Evolutionary conservation across 352 stramenopile genomes (phyloP), one percentile per base, ranked within the genome.

Genomic region (Phytopythium delawarense): DNA sequence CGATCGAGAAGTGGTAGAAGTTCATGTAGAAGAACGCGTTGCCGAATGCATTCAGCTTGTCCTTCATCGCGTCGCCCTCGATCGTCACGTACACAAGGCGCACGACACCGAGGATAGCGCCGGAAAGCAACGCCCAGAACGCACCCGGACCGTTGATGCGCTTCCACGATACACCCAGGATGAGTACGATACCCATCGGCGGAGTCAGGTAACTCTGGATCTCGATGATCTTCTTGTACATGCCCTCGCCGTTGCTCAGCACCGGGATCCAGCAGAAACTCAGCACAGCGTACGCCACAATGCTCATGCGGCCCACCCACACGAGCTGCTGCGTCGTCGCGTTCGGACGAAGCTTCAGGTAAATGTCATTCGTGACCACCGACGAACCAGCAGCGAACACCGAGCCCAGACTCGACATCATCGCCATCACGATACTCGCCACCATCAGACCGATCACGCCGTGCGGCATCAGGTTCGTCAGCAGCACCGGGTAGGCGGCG

Each of bases 1-100:
- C 48, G 65, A 82, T 67, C 7, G 79, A 76, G 62, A 87, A 89
- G 65, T 87, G 78, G 65, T 86, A 71, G 62, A 89, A 89, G 66
- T 89, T 85, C 72, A 89, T 83, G 68, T 84, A 83, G 60, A 86
- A 86, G 53, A 86, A 89, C 0, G 69, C 70, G 61, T 89, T 72
- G 42, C 69, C 60, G n/a, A 82, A 63, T 8, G 21, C 57, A 4
- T 76, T 70, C 20, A 81, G 65, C 15, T 79, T 60, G 44, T 70
- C 75, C 35, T 79, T 69, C 57, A 77, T 69, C 39, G 49, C 69
- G 51, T 83, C 66, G 35, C 77, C 69, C 48, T 81, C 78, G 48
- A 80, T 79, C n/a, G 75, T 83, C 48, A 87, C 72, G 57, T 85
- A 87, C 51, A 89, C 79, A 20, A 84, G 59, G 16, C 79, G 75